These are phyloP conservation scores for Strigomonas culicis DNA, from an alignment of 208 protist species.

Conservation along the genomic window DNA sequence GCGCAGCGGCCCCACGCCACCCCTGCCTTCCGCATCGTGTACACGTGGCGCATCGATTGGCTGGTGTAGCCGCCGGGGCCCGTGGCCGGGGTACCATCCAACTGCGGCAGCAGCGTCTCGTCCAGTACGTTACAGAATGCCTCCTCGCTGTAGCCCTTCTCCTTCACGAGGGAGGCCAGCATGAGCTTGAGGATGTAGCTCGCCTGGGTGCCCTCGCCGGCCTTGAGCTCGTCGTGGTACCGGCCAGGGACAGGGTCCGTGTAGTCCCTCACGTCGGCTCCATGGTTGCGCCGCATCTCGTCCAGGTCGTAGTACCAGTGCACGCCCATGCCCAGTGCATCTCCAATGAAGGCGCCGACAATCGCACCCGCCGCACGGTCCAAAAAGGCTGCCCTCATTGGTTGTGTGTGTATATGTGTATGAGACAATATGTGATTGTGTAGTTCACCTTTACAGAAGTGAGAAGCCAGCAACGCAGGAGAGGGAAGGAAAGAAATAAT, in stretches of 20 bases:
- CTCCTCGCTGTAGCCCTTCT: constrained; percentile 18
- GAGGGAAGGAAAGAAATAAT: neutral
- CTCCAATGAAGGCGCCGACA: constrained; percentile 26
- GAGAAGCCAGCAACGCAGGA: no score
- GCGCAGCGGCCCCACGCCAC: constrained; percentile 15
- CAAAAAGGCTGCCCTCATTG: constrained; percentile 6
- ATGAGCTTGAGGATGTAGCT: constrained; percentile 29
- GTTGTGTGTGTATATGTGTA: constrained; percentile 9
- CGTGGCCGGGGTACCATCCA: constrained; percentile 19
- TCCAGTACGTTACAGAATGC: constrained; percentile 24
- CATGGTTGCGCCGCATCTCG: constrained; percentile 26
- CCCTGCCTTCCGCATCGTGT: constrained; percentile 20
- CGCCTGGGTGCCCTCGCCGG: constrained; percentile 29
- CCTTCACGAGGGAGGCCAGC: constrained; percentile 21
- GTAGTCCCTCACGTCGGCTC: constrained; percentile 24
- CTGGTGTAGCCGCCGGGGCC: constrained; percentile 35
- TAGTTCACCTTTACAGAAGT: constrained; percentile 3
- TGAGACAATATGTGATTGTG: neutral
- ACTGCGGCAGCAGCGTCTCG: constrained; percentile 19
- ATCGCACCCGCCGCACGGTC: constrained; percentile 27
- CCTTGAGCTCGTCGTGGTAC: constrained; percentile 28
- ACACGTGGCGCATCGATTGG: constrained; percentile 28
- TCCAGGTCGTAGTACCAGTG: constrained; percentile 44
- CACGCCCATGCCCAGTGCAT: constrained; percentile 32
- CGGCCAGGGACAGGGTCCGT: constrained; percentile 22